Evolutionary conservation across 2,329 filamentous ascomycete species (phyloP), one percentile per base, ranked within the genome.

Genomic region (Phaeophleospora eucalypticola): DNA sequence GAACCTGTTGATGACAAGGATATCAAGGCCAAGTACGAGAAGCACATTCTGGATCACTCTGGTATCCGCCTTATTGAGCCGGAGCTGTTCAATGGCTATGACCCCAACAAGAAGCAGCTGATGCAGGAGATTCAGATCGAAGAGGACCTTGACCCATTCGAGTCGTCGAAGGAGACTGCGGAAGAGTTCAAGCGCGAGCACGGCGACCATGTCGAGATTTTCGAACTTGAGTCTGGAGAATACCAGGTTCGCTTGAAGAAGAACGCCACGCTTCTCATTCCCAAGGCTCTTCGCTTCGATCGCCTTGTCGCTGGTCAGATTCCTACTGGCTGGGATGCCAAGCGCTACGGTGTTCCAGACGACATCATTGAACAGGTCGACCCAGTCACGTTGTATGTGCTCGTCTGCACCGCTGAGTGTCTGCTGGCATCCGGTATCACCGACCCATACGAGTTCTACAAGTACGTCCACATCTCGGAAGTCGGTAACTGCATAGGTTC

Each of bases 391-490:
- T 79, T 98, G 40, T 98, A 88, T 66, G 88, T 97, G 21, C 85
- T 98, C 37, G 90, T 97, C 38, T 94, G 88, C 44, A 95, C 90
- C 39, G 89, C 87, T 1, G 94, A 98, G 71, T 84, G 90, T 49
- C 83, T 98, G 6, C 79, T 98, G 42, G 86, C 89, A 21, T 86
- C 88, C 53, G 93, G 93, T 83, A 91, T 98, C 68, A 97, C 93
- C 19, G 94, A 98, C 66, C 94, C 93, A 16, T 98, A 97, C 66
- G 93, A 98, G 73, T 97, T 98, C 75, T 98, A 98, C 81, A 90
- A 97, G 77, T 98, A 98, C 64, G 90, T 98, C 54, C 93, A 98
- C 70, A 83, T 98, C 51, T 97, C 93, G 6, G 88, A 98, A 67
- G 87, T 98, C 42, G 93, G 93, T 69, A 98, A 98, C 79, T 97